Base-by-base conservation (phyloP, 2,329 filamentous ascomycete species). In the Monilinia aucupariae region DNA sequence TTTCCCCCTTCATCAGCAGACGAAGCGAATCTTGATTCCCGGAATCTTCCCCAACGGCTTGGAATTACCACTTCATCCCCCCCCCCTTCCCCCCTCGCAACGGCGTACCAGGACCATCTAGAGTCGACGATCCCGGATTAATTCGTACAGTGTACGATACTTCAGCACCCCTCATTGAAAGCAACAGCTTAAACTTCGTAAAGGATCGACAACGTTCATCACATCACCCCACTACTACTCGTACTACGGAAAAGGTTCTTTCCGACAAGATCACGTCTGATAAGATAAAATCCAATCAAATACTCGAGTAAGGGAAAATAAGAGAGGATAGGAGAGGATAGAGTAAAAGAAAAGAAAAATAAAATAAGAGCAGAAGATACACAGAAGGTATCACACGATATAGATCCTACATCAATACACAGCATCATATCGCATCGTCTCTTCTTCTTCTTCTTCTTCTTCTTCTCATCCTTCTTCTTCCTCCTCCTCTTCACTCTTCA, bases 1-100 rank as follows among this genome's bases (percentile, higher is more conserved):
- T 22, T 59, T 27, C 34, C 56, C 56, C 37, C 37, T 61, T 61
- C 51, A 62, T 62, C 60, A 62, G 59, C 59, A 62, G 37, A 61
- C 59, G 49, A 45, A 53, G 49, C 43, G 39, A 52, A 43, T 41
- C n/a, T 34, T 47, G 30, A 27, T 6, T 3, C 27, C 37, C 59
- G 59, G 50, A 55, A 43, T 43, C 58, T 43, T 60, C 47, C 41
- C 37, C 25, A 54, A 27, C 22, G 34, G 32, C n/a, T 47, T 56
- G n/a, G 39, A 27, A 41, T 13, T 7, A 41, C 25, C 22, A 41
- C 41, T 34, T 22, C 27, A 47, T 56, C 12, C 22, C 49, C 59
- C 59, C 30, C n/a, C n/a, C n/a, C n/a, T n/a, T n/a, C n/a, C n/a
- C n/a, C n/a, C n/a, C n/a, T 55, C 32, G 51, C 59, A 62, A 62